Conservation (phyloP, 805 yeast species). For the Metschnikowia vanudenii region DNA sequence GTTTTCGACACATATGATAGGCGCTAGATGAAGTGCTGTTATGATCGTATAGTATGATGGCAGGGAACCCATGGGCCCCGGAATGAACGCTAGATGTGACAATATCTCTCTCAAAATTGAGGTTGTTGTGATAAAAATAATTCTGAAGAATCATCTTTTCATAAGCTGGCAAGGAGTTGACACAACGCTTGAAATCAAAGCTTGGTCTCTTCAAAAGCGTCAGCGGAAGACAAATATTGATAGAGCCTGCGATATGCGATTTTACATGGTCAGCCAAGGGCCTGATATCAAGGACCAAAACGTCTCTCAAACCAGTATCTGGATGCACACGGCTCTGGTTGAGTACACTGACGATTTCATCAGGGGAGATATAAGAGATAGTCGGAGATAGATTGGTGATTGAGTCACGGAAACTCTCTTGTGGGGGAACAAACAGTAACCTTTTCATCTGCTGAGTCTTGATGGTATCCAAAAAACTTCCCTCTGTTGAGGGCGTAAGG, state of each 20-base stretch:
- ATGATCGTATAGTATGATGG: constrained; percentile 52
- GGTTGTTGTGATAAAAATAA: constrained; percentile 26
- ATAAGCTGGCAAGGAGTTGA: constrained; percentile 55
- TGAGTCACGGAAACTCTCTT: constrained; percentile 20
- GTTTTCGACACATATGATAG: constrained; percentile 48
- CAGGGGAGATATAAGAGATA: constrained; percentile 20
- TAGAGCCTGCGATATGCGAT: constrained; percentile 55
- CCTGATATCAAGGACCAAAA: constrained; percentile 69
- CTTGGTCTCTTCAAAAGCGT: constrained; percentile 76
- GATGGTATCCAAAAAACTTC: constrained; percentile 18
- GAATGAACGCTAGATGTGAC: background rate
- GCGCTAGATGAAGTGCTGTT: constrained; percentile 38
- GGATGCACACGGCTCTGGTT: constrained; percentile 5
- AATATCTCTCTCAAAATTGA: constrained; percentile 8
- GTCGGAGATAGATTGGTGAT: constrained; percentile 24
- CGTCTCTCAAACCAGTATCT: constrained; percentile 16
- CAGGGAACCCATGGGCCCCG: constrained; percentile 35
- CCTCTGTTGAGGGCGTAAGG: constrained; percentile 13
- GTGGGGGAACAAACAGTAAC: constrained; percentile 21
- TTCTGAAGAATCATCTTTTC: constrained; percentile 46
- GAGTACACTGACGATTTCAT: constrained; percentile 19
- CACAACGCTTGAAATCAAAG: constrained; percentile 61
- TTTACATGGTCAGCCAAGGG: constrained; percentile 73
- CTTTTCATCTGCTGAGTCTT: constrained; percentile 27
- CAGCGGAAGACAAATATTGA: constrained; percentile 86